Evolutionary conservation across 2,329 filamentous ascomycete species (phyloP).

Genomic region (Botrytis elliptica): DNA sequence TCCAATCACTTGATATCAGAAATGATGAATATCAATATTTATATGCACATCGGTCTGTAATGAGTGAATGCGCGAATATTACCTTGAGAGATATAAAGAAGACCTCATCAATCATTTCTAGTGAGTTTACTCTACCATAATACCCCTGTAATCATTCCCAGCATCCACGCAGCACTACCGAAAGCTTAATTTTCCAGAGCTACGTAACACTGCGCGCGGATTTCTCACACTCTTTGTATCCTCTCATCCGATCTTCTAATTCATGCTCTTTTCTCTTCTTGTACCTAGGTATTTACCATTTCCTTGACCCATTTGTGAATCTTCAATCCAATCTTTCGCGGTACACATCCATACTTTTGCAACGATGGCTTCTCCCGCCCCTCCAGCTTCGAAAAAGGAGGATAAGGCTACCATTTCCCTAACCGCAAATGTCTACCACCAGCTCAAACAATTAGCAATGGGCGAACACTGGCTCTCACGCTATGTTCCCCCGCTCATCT

Average conservation of each 20-base stretch:
- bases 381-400: background rate
- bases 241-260: background rate
- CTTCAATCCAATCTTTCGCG: background rate
- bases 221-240: background rate
- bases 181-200: constrained; percentile 8
- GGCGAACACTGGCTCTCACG: constrained; percentile 34
- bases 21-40: background rate
- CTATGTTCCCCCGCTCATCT: constrained; percentile 31
- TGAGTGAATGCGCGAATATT: background rate
- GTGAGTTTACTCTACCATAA: background rate
- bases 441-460: constrained; percentile 33
- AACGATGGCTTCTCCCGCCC: background rate
- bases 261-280: background rate
- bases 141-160: background rate
- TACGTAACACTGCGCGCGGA: background rate
- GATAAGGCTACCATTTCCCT: background rate
- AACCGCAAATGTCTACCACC: constrained; percentile 25
- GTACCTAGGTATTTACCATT: background rate
- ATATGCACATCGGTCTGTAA: background rate
- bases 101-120: background rate
- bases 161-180: background rate
- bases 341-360: background rate
- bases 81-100: background rate
- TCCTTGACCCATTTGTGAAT: background rate
- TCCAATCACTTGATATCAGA: background rate